Base-by-base conservation (phyloP, 352 stramenopile genomes). In the Aphanomyces euteiches region DNA sequence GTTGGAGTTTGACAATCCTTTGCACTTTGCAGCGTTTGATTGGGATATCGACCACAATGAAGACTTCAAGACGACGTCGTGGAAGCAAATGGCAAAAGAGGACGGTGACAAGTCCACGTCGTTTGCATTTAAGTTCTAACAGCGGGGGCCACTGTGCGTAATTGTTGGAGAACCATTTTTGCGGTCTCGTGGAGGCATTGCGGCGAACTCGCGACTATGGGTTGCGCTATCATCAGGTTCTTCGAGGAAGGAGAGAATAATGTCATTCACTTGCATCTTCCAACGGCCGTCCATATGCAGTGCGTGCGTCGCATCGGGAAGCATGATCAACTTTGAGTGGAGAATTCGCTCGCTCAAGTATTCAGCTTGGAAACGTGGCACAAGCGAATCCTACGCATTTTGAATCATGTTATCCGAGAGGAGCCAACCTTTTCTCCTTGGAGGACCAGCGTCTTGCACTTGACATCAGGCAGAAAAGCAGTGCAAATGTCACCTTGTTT, bases 321-420 rank as follows among this genome's bases (percentile, higher is more conserved):
- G 69, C 45, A 89, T 69, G 56, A 90, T 79, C 19, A 90, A 69
- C 37, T 81, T 76, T 45, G 84, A 92, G 76, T 94, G 84, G 79
- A 92, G 81, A 76, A 94, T 92, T 67, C 87, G 87, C 70, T 94
- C 87, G 77, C 80, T 94, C 70, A 94, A 58, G 67, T 94, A 94
- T 69, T 94, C 84, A 50, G 82, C 77, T 74, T 94, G 86, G 72
- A 85, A 90, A 10, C 74, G 67, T 17, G 83, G 79, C 47, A 94
- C 80, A 15, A 90, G 74, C 19, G 82, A 81, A 69, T 94, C 83
- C 40, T 81, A 61, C 5, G 2, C 6, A 6, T 2, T 12, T 56
- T 5, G 17, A 7, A 8, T 7, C 6, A 19, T 12, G 5, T 28
- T 28, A 57, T 7, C 21, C 21, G 34, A 67, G 19, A 41, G n/a